These are phyloP conservation scores for barrel medic (Medicago truncatula) DNA, from an alignment of 306 rosid species.

Conservation along the genomic window DNA sequence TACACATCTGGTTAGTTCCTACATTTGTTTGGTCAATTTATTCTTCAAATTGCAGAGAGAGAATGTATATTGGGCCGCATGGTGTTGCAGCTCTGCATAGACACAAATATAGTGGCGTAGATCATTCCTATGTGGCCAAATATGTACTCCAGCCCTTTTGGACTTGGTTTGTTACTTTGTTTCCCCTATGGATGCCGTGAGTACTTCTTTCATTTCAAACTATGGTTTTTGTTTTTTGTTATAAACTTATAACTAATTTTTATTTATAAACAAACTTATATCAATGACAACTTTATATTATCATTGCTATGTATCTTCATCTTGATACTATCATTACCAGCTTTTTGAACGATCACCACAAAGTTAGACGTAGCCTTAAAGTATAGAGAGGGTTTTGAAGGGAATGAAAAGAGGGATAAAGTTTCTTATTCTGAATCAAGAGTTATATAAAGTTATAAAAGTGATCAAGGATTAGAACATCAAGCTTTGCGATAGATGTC, in stretches of 20 bases:
- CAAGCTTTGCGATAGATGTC: neutral
- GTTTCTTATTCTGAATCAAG: conserved; percentile 9
- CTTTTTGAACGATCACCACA: conserved; percentile 18
- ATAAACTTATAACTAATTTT: conserved; percentile 14
- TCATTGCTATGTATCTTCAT: conserved; percentile 2
- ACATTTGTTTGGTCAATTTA: conserved; percentile 28
- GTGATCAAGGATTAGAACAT: conserved; percentile 9
- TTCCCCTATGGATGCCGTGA: conserved; percentile 99
- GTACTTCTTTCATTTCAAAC: conserved; percentile 43
- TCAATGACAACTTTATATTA: neutral
- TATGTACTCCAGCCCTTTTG: conserved; percentile 93
- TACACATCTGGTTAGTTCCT: conserved; percentile 5
- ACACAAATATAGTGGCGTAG: conserved; percentile 91
- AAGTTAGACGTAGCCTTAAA: conserved; percentile 22
- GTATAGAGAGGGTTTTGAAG: neutral
- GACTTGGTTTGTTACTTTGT: conserved; percentile 73
- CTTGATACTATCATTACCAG: conserved; percentile 7
- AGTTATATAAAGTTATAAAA: neutral
- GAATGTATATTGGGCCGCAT: conserved; percentile 87
- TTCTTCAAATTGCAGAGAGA: conserved; percentile 35
- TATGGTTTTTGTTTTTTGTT: neutral
- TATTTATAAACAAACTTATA: neutral
- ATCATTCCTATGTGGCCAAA: conserved; percentile 84
- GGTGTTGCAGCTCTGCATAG: conserved; percentile 81
- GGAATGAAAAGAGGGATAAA: neutral